These are phyloP conservation scores for Apiotrichum gracile DNA, from an alignment of 1,284 basidiomycete species.

Conservation along the genomic window DNA sequence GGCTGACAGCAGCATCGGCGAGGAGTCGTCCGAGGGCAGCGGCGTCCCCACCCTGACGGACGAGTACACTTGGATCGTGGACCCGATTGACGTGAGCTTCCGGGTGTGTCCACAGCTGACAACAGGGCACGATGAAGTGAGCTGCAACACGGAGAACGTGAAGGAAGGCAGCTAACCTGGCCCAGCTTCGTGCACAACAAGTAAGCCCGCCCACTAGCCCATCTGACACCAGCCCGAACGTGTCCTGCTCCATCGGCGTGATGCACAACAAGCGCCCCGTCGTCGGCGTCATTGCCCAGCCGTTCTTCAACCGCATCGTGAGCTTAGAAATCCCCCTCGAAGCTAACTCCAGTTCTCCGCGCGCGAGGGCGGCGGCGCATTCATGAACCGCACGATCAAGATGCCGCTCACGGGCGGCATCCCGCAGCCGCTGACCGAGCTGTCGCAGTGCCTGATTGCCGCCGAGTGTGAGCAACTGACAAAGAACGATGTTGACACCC, in stretches of 20 bases:
- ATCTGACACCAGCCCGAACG: constrained; percentile 29
- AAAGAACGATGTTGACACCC: constrained; percentile 1
- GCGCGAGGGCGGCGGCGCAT: constrained; percentile 70
- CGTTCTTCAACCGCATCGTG: constrained; percentile 75
- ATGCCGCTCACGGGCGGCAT: constrained; percentile 68
- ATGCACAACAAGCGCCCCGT: constrained; percentile 72
- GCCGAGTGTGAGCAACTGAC: constrained; percentile 58
- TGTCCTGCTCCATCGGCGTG: constrained; percentile 67
- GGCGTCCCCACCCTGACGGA: constrained; percentile 62
- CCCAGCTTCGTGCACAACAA: constrained; percentile 42
- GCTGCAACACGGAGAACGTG: too few relatives aligned
- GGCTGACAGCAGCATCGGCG: constrained; percentile 59
- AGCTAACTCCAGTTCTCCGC: constrained; percentile 62
- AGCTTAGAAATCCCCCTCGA: constrained; percentile 14
- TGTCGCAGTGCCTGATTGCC: constrained; percentile 74
- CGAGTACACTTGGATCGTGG: constrained; percentile 49
- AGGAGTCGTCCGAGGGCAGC: constrained; percentile 68
- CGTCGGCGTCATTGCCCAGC: constrained; percentile 83
- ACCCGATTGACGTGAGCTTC: constrained; percentile 42
- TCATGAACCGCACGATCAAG: constrained; percentile 56
- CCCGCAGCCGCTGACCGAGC: constrained; percentile 64
- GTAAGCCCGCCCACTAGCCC: constrained; percentile 15
- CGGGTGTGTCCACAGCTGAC: neutral
- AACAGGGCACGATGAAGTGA: constrained; percentile 45
- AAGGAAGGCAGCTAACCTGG: constrained; percentile 8